Evolutionary conservation across 2,329 filamentous ascomycete species (phyloP).

Genomic region (Elsinoe fawcettii): DNA sequence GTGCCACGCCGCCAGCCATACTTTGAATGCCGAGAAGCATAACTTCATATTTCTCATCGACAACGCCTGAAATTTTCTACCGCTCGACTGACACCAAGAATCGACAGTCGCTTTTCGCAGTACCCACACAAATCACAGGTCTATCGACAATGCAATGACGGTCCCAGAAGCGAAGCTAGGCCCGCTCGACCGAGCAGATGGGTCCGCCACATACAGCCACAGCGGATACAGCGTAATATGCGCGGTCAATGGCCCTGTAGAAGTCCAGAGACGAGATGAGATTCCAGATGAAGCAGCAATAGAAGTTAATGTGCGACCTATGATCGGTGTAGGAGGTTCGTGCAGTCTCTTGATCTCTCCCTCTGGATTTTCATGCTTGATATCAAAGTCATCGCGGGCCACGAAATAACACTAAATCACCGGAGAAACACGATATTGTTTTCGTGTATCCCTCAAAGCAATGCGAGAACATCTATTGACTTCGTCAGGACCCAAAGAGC

Average conservation of each 20-base stretch:
- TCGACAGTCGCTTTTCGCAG: no score
- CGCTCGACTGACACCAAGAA: no score
- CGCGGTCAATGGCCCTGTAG: conserved; percentile 86
- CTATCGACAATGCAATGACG: conserved; percentile 13
- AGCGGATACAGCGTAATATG: conserved; percentile 74
- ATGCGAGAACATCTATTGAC: background rate
- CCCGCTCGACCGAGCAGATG: conserved; percentile 62
- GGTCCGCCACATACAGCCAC: conserved; percentile 69
- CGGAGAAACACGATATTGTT: no score
- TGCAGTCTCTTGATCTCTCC: background rate
- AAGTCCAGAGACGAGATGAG: conserved; percentile 81
- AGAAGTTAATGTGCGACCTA: conserved; percentile 83
- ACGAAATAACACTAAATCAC: no score
- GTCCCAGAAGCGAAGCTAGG: conserved; percentile 15
- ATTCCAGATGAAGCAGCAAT: conserved; percentile 83
- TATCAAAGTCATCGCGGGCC: no score
- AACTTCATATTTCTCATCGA: no score
- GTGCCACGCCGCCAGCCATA: no score
- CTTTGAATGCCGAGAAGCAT: no score
- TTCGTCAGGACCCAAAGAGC: conserved; percentile 38
- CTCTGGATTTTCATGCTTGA: background rate
- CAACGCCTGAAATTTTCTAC: no score
- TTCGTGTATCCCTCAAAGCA: no score
- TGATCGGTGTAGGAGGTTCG: conserved; percentile 72
- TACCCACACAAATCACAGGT: no score